Evolutionary conservation across 768 basidiomycete species (phyloP).

Genomic region (Leucocoprinus birnbaumii): DNA sequence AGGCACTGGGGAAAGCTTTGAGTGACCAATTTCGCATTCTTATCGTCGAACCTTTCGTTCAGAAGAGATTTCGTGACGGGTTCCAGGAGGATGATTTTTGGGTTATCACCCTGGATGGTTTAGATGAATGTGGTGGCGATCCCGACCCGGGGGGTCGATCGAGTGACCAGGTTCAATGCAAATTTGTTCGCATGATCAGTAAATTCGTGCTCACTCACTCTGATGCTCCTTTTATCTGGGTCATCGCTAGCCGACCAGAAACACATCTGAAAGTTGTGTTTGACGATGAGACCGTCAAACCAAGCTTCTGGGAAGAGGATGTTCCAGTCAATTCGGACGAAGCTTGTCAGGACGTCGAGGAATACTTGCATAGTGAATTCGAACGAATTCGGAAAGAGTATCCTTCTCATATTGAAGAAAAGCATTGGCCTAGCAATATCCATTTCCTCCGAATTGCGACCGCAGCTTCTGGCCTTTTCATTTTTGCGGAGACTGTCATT

Average conservation of each 20-base stretch:
- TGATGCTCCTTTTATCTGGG: slow-evolving; percentile 17
- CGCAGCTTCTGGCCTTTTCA: slow-evolving; percentile 22
- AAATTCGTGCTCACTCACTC: background rate
- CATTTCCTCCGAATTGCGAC: slow-evolving; percentile 14
- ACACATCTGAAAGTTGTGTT: slow-evolving; percentile 17
- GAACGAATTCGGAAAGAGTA: slow-evolving; percentile 8
- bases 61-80: background rate
- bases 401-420: background rate
- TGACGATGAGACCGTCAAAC: background rate
- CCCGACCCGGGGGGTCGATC: background rate
- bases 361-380: slow-evolving; percentile 15
- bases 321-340: slow-evolving; percentile 12
- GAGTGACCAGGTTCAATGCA: slow-evolving; percentile 10
- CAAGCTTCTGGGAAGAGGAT: slow-evolving; percentile 1
- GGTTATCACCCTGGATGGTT: slow-evolving; percentile 21
- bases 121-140: slow-evolving; percentile 23
- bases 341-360: slow-evolving; percentile 17
- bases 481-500: slow-evolving; percentile 21
- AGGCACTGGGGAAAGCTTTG: slow-evolving; percentile 8
- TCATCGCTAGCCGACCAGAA: slow-evolving; percentile 27
- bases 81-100: background rate
- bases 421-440: slow-evolving; percentile 17
- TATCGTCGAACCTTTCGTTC: slow-evolving; percentile 13
- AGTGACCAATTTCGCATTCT: slow-evolving; percentile 13
- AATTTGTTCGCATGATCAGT: slow-evolving; percentile 15